A percentile compares a stretch with the other conserved stretches of the same genome.
These are phyloP conservation scores for Lizonia empirigonia DNA, from an alignment of 2,329 filamentous ascomycete genomes.

Conservation along the genomic window DNA sequence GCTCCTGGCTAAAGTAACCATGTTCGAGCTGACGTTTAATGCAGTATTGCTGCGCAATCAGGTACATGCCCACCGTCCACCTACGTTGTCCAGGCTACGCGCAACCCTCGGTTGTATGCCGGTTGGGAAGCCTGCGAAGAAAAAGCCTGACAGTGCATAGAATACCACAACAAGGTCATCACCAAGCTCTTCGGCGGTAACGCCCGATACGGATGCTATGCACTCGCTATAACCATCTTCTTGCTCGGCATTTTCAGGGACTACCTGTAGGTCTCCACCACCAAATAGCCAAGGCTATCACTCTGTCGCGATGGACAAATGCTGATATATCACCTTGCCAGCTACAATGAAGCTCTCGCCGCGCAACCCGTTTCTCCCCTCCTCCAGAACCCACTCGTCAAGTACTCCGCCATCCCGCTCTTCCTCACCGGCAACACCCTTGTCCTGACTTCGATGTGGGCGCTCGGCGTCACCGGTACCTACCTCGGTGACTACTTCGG, in stretches of 20 bases:
- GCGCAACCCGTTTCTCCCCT: conserved; percentile 76
- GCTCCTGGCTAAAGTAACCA: background rate
- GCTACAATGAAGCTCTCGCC: conserved; percentile 84
- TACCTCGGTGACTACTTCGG: conserved; percentile 99
- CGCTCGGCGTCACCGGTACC: conserved; percentile 90
- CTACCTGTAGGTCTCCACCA: conserved; percentile 47
- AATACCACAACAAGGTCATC: conserved; percentile 89
- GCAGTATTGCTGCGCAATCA: conserved; percentile 80
- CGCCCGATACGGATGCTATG: conserved; percentile 82
- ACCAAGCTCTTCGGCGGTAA: conserved; percentile 85
- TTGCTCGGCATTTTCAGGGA: conserved; percentile 88
- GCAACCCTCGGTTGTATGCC: background rate
- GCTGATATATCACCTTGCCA: conserved; percentile 39
- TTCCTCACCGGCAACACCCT: conserved; percentile 79
- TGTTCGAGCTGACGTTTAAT: conserved; percentile 4
- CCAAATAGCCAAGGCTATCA: background rate
- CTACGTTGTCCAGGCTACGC: conserved; percentile 12
- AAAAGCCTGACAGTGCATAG: conserved; percentile 53
- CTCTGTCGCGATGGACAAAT: background rate
- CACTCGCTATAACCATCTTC: conserved; percentile 88
- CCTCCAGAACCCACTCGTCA: conserved; percentile 65
- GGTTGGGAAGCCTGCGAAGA: background rate
- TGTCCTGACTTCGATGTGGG: conserved; percentile 88
- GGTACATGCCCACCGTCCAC: conserved; percentile 58
- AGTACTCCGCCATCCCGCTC: conserved; percentile 71